phyloP scores from a whole-genome alignment of 2,329 filamentous ascomycete species.

The Thermothelomyces thermophilus region DNA sequence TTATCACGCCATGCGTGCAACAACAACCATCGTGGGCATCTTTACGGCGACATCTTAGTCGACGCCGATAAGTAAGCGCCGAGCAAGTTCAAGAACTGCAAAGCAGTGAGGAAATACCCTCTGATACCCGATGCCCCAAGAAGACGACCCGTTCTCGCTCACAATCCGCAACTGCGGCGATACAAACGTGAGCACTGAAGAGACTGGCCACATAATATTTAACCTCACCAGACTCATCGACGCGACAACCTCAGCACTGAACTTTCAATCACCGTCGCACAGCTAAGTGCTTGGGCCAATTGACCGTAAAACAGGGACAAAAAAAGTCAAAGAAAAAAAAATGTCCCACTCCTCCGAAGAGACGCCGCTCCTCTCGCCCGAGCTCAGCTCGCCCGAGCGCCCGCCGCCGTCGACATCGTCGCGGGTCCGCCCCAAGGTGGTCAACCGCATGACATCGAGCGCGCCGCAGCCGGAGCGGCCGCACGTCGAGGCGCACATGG shows the following conservation, averaged over 20 bases:
- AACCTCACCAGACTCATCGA: too few relatives aligned
- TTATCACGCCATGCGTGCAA: too few relatives aligned
- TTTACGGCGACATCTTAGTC: background rate
- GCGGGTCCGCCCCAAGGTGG: background rate
- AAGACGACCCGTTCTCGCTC: too few relatives aligned
- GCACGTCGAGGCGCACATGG: background rate
- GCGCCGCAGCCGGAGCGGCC: background rate
- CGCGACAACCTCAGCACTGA: too few relatives aligned
- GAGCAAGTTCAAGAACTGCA: background rate
- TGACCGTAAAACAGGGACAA: too few relatives aligned
- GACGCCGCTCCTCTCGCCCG: slow-evolving; percentile 1
- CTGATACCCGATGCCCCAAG: too few relatives aligned
- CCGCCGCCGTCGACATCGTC: background rate
- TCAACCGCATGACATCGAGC: slow-evolving; percentile 1
- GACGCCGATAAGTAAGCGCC: background rate
- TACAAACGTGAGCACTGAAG: too few relatives aligned
- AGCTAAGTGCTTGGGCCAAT: too few relatives aligned
- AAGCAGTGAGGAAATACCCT: background rate
- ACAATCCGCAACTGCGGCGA: too few relatives aligned
- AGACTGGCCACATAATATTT: too few relatives aligned
- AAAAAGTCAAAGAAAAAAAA: background rate
- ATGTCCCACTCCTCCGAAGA: background rate
- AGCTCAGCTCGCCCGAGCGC: background rate
- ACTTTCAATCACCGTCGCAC: too few relatives aligned
- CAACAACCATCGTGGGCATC: background rate